Conservation (phyloP, 495 filamentous ascomycete species). For the Penicillium silybi region DNA sequence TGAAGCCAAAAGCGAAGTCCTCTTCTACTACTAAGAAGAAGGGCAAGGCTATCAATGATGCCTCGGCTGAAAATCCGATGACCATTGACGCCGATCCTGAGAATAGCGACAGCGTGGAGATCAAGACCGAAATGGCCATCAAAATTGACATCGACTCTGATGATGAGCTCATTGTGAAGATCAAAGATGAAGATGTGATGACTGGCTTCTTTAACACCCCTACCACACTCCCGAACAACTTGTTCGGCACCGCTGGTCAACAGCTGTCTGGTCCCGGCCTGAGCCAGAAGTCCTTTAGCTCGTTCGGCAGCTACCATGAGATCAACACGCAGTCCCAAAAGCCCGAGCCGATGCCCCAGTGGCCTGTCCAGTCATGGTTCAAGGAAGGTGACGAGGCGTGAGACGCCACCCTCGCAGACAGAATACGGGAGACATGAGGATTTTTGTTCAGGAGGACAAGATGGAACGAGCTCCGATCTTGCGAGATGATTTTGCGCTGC, state of each 20-base stretch:
- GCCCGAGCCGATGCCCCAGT: background rate
- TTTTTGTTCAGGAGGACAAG: background rate
- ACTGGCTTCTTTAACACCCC: no score
- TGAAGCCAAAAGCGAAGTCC: background rate
- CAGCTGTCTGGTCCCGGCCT: no score
- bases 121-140: background rate
- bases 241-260: no score
- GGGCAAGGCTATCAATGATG: background rate
- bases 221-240: no score
- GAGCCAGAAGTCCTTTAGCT: no score
- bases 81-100: background rate
- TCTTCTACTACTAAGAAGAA: background rate
- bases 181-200: background rate
- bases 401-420: background rate
- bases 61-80: background rate
- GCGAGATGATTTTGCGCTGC: no score
- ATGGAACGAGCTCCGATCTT: background rate
- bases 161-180: background rate
- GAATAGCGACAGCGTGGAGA: background rate
- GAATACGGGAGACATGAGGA: background rate
- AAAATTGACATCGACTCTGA: background rate
- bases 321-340: no score
- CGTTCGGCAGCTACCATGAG: no score
- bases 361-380: background rate
- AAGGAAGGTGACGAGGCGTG: background rate